Evolutionary conservation across 2,329 filamentous ascomycete species (phyloP), one percentile per base, ranked within the genome.

Genomic region (Calycina marina): DNA sequence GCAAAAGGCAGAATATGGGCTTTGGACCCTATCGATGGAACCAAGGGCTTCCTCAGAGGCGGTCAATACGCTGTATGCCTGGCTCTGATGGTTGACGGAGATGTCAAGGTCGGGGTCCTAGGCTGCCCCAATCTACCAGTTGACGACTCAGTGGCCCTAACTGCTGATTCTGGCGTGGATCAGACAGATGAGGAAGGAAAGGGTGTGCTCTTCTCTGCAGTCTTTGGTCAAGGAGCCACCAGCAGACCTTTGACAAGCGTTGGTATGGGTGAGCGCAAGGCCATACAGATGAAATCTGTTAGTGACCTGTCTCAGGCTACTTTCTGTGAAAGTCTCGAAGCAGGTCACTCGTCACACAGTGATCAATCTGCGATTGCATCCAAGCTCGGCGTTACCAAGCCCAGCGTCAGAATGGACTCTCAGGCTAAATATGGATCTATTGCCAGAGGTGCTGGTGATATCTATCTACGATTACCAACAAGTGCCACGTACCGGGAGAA

Each of bases 401-500:
- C 80, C n/a, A 85, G 80, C 45, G 86, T 98, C 38, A 74, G 88
- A 43, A 90, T 98, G 79, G 90, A 98, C 61, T 93, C 83, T 32
- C 90, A 98, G 60, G 88, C 90, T 47, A 98, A 98, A 60, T 98
- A 98, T 59, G 88, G 78, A 40, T 90, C 82, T 20, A 93, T 98
- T 53, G 90, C 90, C 20, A 70, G 90, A 41, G 90, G 90, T 28
- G 85, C 86, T 4, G 90, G 86, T 30, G 90, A 98, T 52, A 77
- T 98, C 43, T 98, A 98, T 60, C 69, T 98, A 36, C 72, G 92
- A 33, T 62, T 98, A 37, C 90, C 90, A 3, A 78, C 83, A 4
- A 80, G 72, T 54, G 79, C 77, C 46, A 77, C 78, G 33, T 98
- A 98, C 61, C 75, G 93, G 56, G 90, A 98, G 67, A 98, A 98